Conservation (phyloP, 208 protist species). For the Wallacemonas sp. region DNA sequence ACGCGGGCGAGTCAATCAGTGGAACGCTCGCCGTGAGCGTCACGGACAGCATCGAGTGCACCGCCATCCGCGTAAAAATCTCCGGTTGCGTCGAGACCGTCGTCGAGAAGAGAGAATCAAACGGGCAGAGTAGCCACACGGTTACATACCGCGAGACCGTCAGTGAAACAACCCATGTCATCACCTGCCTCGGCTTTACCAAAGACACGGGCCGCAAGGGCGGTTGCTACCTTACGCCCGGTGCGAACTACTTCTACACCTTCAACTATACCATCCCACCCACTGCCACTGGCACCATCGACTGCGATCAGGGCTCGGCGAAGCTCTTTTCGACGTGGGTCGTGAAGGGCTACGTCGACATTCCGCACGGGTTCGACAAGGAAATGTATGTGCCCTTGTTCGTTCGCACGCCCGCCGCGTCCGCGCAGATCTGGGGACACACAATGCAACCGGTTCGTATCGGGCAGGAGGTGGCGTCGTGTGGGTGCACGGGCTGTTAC, state of each 20-base stretch:
- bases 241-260: neutral
- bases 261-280: neutral
- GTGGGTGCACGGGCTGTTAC: constrained; percentile 2
- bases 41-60: neutral
- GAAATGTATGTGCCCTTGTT: neutral
- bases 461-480: neutral
- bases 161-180: neutral
- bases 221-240: neutral
- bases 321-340: neutral
- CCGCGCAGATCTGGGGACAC: neutral
- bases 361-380: neutral
- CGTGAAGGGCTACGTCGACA: neutral
- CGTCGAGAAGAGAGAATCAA: neutral
- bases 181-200: constrained; percentile 3
- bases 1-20: neutral
- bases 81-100: neutral
- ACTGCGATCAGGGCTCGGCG: neutral
- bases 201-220: neutral
- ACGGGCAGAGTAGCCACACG: neutral
- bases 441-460: no score
- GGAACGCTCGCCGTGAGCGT: neutral
- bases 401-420: neutral
- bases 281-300: neutral
- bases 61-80: neutral
- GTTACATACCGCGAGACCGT: neutral